These are phyloP conservation scores for Carnegiea gigantea DNA, from an alignment of 179 eudicot genomes.

Conservation along the genomic window DNA sequence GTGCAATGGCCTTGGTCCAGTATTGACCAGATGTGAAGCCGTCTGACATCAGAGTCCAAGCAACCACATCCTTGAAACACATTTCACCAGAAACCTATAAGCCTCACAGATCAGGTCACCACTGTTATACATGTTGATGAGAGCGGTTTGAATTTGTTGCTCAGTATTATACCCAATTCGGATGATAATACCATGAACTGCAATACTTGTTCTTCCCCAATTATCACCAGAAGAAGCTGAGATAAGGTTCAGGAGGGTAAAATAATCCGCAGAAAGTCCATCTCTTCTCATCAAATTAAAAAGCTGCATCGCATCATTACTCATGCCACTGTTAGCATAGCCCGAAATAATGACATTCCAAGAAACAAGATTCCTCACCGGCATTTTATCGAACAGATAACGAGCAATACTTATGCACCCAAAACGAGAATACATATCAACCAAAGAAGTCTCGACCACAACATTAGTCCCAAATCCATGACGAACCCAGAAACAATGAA, in stretches of 20 bases:
- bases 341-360: constrained; percentile 50
- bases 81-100: constrained; percentile 38
- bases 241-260: constrained; percentile 41
- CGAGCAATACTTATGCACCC: constrained; percentile 31
- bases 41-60: constrained; percentile 48
- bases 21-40: constrained; percentile 35
- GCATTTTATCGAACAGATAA: constrained; percentile 41
- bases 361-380: constrained; percentile 35
- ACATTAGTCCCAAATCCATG: constrained; percentile 26
- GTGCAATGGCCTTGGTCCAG: constrained; percentile 38
- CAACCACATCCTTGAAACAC: constrained; percentile 38
- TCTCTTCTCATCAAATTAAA: constrained; percentile 37
- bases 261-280: constrained; percentile 33
- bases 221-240: constrained; percentile 26
- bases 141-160: constrained; percentile 36
- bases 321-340: constrained; percentile 34
- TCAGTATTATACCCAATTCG: constrained; percentile 33
- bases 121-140: constrained; percentile 40
- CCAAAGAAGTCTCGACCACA: constrained; percentile 36
- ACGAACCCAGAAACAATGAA: constrained; percentile 43
- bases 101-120: constrained; percentile 37
- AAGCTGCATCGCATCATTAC: constrained; percentile 24
- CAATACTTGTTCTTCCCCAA: constrained; percentile 16
- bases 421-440: constrained; percentile 40
- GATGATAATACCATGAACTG: constrained; percentile 31